Base-by-base conservation (phyloP, 371 early-diverging fungal species). In the Dichotomocladium elegans region DNA sequence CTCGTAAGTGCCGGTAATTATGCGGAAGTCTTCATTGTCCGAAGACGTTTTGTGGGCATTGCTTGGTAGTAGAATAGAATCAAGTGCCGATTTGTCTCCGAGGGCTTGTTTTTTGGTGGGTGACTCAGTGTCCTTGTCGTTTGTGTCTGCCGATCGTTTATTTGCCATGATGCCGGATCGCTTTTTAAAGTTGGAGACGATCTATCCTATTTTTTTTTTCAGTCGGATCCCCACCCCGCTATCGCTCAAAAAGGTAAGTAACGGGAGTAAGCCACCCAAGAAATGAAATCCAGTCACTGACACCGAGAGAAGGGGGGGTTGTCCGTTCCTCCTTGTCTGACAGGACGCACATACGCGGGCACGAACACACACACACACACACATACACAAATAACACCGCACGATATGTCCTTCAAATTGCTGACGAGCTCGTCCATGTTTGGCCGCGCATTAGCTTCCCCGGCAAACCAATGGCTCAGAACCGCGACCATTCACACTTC, bases 1-100 rank as follows among this genome's bases (percentile, higher is more conserved):
- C 68, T 98, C 98, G 68, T 98, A 98, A 25, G 95, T 90, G 47
- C 99, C 99, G 4, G 88, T 87, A 27, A 89, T 72, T 35, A 92
- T 79, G 45, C 90, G 70, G 53, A 93, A 73, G 56, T 84, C 80
- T 57, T 82, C 80, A 34, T 60, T 55, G 43, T 54, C 50, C 8
- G 35, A 27, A 26, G 51, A 41, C 30, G n/a, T 22, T 6, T 28
- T 31, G 21, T 53, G 51, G 8, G 58, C 43, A 19, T 48, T 47
- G 21, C 11, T 51, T 4, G 55, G 51, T 29, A 58, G 26, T 10
- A 55, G 24, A 15, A 60, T 57, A 14, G 61, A 28, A 31, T 58
- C 53, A 12, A 63, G 40, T 0, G 41, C 55, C 2, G 58, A 58
- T 27, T 30, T 34, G 14, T 37, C 37, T 28, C 47, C 55, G 2